Evolutionary conservation across 1,284 basidiomycete species (phyloP).

Genomic region (Pulveroboletus sp.): DNA sequence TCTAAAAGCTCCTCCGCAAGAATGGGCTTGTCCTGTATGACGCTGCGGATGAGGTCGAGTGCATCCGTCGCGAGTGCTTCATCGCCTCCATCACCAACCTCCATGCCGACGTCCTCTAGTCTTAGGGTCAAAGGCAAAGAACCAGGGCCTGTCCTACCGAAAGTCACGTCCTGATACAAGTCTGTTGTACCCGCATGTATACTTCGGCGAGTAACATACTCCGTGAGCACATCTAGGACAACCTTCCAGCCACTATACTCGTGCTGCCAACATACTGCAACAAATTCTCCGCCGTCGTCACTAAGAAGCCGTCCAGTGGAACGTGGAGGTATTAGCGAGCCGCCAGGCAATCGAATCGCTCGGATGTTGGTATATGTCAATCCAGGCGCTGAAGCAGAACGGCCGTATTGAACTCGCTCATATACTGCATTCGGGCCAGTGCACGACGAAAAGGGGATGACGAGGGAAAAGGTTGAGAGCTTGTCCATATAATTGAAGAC

Average conservation of each 20-base stretch:
- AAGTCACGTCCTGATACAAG: conserved; percentile 53
- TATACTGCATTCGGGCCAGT: conserved; percentile 68
- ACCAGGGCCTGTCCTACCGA: conserved; percentile 43
- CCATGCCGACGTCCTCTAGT: conserved; percentile 70
- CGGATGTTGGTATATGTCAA: conserved; percentile 66
- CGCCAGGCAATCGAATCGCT: conserved; percentile 74
- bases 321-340: conserved; percentile 64
- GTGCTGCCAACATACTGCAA: conserved; percentile 82
- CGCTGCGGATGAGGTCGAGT: conserved; percentile 76
- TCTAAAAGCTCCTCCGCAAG: conserved; percentile 69
- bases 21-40: conserved; percentile 67
- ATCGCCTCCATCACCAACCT: conserved; percentile 56
- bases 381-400: conserved; percentile 50
- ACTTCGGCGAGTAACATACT: conserved; percentile 64
- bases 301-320: conserved; percentile 74
- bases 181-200: conserved; percentile 43
- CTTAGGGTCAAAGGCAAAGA: conserved; percentile 48
- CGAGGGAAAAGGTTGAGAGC: conserved; percentile 75
- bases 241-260: conserved; percentile 83
- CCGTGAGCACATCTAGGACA: conserved; percentile 73
- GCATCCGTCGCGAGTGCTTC: conserved; percentile 68
- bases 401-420: conserved; percentile 61
- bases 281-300: conserved; percentile 64
- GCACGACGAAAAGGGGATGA: conserved; percentile 62
- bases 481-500: conserved; percentile 75